Conservation (phyloP, 441 rosid species). For the Croton setiger region DNA sequence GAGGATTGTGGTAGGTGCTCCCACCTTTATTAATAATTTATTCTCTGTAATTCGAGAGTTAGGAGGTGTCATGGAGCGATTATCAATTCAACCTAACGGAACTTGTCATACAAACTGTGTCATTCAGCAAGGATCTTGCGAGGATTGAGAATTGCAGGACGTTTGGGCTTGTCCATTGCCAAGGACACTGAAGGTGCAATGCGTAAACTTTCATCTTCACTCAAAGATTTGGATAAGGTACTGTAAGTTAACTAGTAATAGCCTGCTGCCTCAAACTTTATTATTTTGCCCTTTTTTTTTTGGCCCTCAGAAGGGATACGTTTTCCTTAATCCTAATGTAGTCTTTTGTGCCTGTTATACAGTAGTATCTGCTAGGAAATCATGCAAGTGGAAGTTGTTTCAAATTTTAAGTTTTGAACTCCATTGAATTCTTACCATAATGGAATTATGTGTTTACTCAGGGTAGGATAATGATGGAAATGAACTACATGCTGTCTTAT, state of each 20-base stretch:
- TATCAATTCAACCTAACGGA: constrained; percentile 18
- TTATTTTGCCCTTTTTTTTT: constrained; percentile 6
- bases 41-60: constrained; percentile 21
- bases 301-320: background rate
- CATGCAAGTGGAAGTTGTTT: background rate
- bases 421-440: constrained; percentile 19
- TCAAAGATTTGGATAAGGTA: constrained; percentile 66
- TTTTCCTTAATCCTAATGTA: background rate
- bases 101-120: constrained; percentile 11
- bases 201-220: constrained; percentile 47
- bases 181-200: constrained; percentile 72
- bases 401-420: constrained; percentile 2
- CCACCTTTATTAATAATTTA: constrained; percentile 20
- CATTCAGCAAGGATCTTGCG: constrained; percentile 86
- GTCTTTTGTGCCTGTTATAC: background rate
- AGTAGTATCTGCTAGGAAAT: constrained; percentile 1
- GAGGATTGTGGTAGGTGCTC: constrained; percentile 80
- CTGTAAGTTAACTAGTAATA: constrained; percentile 13
- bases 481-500: constrained; percentile 89
- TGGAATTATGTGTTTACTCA: constrained; percentile 39
- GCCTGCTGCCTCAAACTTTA: constrained; percentile 15
- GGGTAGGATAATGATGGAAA: constrained; percentile 80
- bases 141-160: constrained; percentile 90
- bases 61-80: constrained; percentile 8
- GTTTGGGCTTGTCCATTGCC: constrained; percentile 65